Conservation (phyloP, 2,329 filamentous ascomycete genomes). For the Chaetomium olivaceum region DNA sequence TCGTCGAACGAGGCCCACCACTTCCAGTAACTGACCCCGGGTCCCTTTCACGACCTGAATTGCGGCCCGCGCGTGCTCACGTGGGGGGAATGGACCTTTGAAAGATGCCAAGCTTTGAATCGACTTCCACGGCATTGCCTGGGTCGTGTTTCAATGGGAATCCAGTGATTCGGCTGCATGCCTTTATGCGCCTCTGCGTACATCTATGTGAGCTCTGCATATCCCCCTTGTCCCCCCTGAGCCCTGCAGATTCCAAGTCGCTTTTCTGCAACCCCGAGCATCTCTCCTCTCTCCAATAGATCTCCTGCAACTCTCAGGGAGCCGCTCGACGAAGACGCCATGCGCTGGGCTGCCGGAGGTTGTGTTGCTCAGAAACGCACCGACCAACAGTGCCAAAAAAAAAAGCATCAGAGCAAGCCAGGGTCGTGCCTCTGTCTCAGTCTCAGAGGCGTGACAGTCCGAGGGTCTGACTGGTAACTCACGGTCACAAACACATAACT, state of each 20-base stretch:
- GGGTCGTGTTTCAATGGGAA: neutral
- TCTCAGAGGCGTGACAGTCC: neutral
- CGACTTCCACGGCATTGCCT: too few relatives aligned
- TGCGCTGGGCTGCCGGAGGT: neutral
- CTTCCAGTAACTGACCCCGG: neutral
- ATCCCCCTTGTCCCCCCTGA: neutral
- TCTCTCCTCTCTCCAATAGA: neutral
- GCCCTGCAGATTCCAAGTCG: neutral
- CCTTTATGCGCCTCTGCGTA: neutral
- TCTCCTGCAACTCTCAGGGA: neutral
- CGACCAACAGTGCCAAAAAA: slow-evolving; percentile 4
- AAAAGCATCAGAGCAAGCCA: neutral
- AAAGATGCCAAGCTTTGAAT: neutral
- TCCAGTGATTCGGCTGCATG: neutral
- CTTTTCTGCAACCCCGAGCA: neutral
- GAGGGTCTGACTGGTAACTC: neutral
- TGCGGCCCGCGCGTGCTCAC: slow-evolving; percentile 20
- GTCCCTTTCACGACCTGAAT: too few relatives aligned
- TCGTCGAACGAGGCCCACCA: neutral
- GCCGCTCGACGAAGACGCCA: neutral
- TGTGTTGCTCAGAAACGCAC: neutral
- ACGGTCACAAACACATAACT: too few relatives aligned
- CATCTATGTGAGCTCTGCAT: neutral
- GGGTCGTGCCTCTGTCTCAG: neutral
- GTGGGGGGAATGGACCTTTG: neutral